Base-by-base conservation (phyloP, 805 yeast genomes). In the Myxozyma mucilagina region DNA sequence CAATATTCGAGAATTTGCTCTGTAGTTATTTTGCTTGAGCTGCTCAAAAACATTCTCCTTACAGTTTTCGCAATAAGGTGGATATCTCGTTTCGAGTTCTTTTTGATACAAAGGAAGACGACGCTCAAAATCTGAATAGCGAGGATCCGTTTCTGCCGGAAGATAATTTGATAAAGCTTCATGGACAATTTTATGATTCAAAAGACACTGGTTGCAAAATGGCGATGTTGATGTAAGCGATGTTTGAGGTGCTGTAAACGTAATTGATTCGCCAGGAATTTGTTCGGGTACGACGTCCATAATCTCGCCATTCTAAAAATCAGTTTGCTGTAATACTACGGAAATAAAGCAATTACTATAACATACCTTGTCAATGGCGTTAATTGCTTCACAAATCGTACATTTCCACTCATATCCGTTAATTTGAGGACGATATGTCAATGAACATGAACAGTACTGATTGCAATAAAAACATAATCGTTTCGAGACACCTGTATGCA, bases 381-480 rank as follows among this genome's bases (percentile, higher is more conserved):
- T 62, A n/a, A 53, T 9, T 4, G 64, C 66, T 14, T 59, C 63
- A 48, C 66, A 62, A n/a, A 34, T 29, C 10, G 45, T 54, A 35
- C 66, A 62, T 14, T 38, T 59, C 66, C 66, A 62, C 18, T 47
- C 61, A 29, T 42, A 47, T 3, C 35, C 53, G 13, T 45, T 43
- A 11, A 49, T 11, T 16, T 42, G 6, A 1, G 24, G 53, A 13
- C 48, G 32, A 35, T 31, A 51, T 2, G 48, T 47, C 24, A 44
- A 34, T 2, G 18, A 38, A 1, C 29, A 44, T 4, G 45, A 39
- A 5, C 51, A 29, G 9, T 8, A 14, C 20, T 53, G 47, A 43
- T 62, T 62, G 47, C 66, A 62, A 44, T 42, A 62, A 29, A 62
- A 62, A 50, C 66, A 62, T 31, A 35, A 11, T 13, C 53, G 50